phyloP scores from a whole-genome alignment of 495 filamentous ascomycete species.

The Penicillium psychrofluorescens region DNA sequence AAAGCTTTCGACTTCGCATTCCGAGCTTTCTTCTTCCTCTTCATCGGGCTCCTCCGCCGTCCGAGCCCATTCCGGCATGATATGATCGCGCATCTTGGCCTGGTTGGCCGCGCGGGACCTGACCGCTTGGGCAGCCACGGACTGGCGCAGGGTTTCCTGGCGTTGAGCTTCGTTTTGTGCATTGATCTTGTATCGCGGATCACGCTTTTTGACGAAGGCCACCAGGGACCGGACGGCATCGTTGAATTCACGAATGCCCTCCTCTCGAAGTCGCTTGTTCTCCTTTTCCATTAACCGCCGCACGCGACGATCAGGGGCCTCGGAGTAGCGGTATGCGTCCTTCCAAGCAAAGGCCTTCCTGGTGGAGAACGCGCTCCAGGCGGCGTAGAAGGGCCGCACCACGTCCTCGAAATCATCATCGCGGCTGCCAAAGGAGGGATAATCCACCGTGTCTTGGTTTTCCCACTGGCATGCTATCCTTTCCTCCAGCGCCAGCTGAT shows the following conservation, averaged over 20 bases:
- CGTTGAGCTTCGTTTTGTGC: constrained; percentile 70
- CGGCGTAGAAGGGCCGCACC: constrained; percentile 73
- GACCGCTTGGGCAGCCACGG: constrained; percentile 76
- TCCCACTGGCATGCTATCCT: constrained; percentile 62
- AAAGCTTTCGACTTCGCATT: constrained; percentile 50
- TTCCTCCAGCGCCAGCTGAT: constrained; percentile 76
- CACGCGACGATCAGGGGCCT: constrained; percentile 79
- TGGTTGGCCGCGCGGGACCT: constrained; percentile 73
- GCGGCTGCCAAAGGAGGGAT: constrained; percentile 73
- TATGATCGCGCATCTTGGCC: constrained; percentile 58
- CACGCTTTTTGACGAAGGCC: constrained; percentile 84
- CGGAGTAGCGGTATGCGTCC: constrained; percentile 70
- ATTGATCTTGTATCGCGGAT: constrained; percentile 70
- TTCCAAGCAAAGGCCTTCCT: constrained; percentile 84
- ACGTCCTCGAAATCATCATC: constrained; percentile 61
- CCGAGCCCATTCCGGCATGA: constrained; percentile 73
- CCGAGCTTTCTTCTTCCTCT: constrained; percentile 51
- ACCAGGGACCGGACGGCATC: constrained; percentile 85
- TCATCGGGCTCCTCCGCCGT: constrained; percentile 41
- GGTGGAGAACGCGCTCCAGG: constrained; percentile 78
- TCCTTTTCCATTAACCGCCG: constrained; percentile 91
- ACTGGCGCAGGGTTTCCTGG: constrained; percentile 70
- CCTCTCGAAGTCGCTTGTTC: constrained; percentile 79
- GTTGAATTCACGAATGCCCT: constrained; percentile 81
- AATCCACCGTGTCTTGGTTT: constrained; percentile 47